Conservation (phyloP, 2,329 filamentous ascomycete genomes). For the Aquanectria penicillioides region DNA sequence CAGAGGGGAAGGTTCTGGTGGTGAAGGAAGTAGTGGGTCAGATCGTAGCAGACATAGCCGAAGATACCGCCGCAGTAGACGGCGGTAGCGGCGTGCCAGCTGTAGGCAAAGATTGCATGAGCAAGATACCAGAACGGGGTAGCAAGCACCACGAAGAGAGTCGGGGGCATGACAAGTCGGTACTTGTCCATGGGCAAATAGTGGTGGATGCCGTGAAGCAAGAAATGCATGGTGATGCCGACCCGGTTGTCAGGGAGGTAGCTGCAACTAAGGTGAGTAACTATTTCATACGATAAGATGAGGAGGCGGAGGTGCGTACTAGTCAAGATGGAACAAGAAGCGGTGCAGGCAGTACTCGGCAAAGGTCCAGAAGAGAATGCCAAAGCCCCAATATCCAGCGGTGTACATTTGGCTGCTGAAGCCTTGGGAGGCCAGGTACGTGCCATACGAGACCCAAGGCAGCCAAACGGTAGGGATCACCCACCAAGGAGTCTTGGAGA, state of each 20-base stretch:
- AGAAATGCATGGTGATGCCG: constrained; percentile 87
- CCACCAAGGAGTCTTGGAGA: constrained; percentile 96
- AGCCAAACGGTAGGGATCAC: constrained; percentile 86
- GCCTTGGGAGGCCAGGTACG: constrained; percentile 70
- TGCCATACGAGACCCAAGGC: constrained; percentile 80
- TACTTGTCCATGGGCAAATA: constrained; percentile 99
- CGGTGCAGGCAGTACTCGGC: constrained; percentile 91
- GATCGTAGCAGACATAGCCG: constrained; percentile 94
- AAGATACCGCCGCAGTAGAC: constrained; percentile 92
- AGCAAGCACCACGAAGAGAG: constrained; percentile 84
- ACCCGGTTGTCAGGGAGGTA: constrained; percentile 91
- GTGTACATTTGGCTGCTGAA: constrained; percentile 60
- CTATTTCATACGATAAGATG: background rate
- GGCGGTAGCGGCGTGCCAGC: constrained; percentile 83
- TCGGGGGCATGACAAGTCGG: constrained; percentile 95
- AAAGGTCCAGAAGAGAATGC: constrained; percentile 85
- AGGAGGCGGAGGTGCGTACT: constrained; percentile 66
- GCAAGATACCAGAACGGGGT: constrained; percentile 93
- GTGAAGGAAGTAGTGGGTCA: constrained; percentile 99
- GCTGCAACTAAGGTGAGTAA: constrained; percentile 58
- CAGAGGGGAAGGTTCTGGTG: constrained; percentile 90
- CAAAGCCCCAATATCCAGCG: constrained; percentile 73
- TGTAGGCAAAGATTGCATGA: constrained; percentile 81
- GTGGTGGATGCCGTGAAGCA: constrained; percentile 96
- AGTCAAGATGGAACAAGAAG: constrained; percentile 92